These are phyloP conservation scores for Monosporozyma aerobia DNA, from an alignment of 805 yeast genomes.

Conservation along the genomic window DNA sequence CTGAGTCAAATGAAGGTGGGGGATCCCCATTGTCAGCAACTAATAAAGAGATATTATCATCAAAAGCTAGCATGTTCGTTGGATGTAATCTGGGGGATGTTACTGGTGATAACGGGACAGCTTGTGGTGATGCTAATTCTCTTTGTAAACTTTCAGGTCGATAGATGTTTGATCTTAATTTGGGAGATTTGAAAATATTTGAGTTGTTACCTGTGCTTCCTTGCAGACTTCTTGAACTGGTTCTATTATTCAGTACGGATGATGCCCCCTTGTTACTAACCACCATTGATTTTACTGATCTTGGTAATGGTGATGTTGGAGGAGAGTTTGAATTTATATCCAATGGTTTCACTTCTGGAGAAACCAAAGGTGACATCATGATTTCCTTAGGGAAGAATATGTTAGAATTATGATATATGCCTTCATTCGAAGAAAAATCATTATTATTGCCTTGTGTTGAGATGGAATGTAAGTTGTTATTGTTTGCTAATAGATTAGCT, in stretches of 20 bases:
- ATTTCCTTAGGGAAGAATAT: slow-evolving; percentile 34
- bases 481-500: slow-evolving; percentile 10
- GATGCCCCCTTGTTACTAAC: neutral
- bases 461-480: neutral
- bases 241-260: neutral
- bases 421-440: neutral
- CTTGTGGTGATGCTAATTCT: slow-evolving; percentile 54
- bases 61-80: slow-evolving; percentile 25
- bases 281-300: neutral
- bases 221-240: neutral
- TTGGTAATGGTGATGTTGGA: slow-evolving; percentile 6
- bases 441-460: neutral
- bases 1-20: neutral
- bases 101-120: slow-evolving; percentile 47
- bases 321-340: slow-evolving; percentile 9
- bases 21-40: slow-evolving; percentile 5
- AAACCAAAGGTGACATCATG: slow-evolving; percentile 39
- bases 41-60: slow-evolving; percentile 1
- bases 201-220: neutral
- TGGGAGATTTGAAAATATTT: slow-evolving; percentile 21
- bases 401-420: slow-evolving; percentile 29
- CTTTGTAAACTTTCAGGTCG: slow-evolving; percentile 42
- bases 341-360: slow-evolving; percentile 33
- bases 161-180: slow-evolving; percentile 41
- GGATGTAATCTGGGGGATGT: slow-evolving; percentile 42